Evolutionary conservation across 345 rosid genomes (phyloP), one percentile per base, ranked within the genome.

Genomic region (Murraya koenigii): DNA sequence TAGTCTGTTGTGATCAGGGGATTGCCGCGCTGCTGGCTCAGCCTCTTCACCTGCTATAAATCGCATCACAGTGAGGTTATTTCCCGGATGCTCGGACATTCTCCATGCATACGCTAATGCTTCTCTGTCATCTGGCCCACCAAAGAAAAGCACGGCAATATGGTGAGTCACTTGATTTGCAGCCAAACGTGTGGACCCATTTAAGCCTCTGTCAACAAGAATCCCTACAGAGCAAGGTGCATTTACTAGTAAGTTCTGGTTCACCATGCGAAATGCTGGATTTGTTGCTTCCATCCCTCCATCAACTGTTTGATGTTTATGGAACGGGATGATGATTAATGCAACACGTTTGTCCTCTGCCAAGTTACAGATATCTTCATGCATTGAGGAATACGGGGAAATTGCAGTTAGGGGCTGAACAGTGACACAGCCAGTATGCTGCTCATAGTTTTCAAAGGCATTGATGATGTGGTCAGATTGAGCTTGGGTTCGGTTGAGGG

Each of bases 211-310:
- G 70, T 96, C 98, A 0, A 96, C 94, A 0, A 96, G 93, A 72
- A 96, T 91, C 19, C 97, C 99, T 1, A 96, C 87, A 0, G 99
- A 91, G 84, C 98, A 96, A 49, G 99, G 99, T 13, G 97, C 82
- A 66, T 90, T 88, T 25, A 82, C 86, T 17, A 92, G 82, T 2
- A 94, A 80, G 70, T 96, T 96, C 83, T 92, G 98, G 84, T 96
- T 94, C 19, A 94, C 92, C 65, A 80, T 85, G 38, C 97, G 85
- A 66, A 85, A 88, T 14, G 95, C 97, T 0, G 99, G 97, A 65
- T 96, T 94, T 6, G 95, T 92, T 10, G 89, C 93, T 81, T 96
- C 99, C 99, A 96, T 96, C 13, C 94, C 97, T 41, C 98, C 99
- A 75, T 96, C 97, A 1, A 96, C 97, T 0, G 98, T 94, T 76